Evolutionary conservation across 768 basidiomycete genomes (phyloP), one percentile per base, ranked within the genome.

Genomic region (Austroboletus eburneus): DNA sequence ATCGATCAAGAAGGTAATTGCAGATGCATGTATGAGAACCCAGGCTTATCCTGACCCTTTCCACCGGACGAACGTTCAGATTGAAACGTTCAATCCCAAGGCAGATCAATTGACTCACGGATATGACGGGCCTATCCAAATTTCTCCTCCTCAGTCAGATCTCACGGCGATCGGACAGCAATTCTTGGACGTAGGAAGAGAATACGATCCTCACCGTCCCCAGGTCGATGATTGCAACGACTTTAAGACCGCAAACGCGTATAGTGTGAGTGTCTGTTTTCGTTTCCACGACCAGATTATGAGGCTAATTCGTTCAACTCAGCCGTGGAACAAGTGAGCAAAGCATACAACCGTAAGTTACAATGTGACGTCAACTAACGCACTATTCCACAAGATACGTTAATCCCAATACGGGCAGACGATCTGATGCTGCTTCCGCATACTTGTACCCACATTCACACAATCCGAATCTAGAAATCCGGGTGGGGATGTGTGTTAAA

Each of bases 201-300:
- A 58, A 23, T 80, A 75, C 22, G 81, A 84, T 59, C 69, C 70
- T n/a, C 65, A 61, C 8, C 75, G 80, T 12, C 62, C 60, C 3
- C 56, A 49, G 4, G 69, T 69, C 3, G 66, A 77, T 0, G 81
- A 83, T 54, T 55, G 61, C 23, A 82, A 81, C 52, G 70, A 65
- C 21, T 70, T 84, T 47, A 55, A 45, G 25, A 55, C 38, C 5
- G 30, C 49, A 16, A 45, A 65, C 44, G 60, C 57, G 5, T 65
- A 66, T n/a, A 57, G 49, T 22, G 60, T 55, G 36, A 36, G 57
- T 57, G 12, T 50, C 50, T 32, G 2, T 21, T 60, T 32, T 7
- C 0, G 3, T 10, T 7, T 1, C 14, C 6, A 14, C 0, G 16
- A 13, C 18, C 18, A 8, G 17, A 35, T 3, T 17, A 7, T 35